Conservation (phyloP, 2,329 filamentous ascomycete species). For the Rutstroemia sp. region DNA sequence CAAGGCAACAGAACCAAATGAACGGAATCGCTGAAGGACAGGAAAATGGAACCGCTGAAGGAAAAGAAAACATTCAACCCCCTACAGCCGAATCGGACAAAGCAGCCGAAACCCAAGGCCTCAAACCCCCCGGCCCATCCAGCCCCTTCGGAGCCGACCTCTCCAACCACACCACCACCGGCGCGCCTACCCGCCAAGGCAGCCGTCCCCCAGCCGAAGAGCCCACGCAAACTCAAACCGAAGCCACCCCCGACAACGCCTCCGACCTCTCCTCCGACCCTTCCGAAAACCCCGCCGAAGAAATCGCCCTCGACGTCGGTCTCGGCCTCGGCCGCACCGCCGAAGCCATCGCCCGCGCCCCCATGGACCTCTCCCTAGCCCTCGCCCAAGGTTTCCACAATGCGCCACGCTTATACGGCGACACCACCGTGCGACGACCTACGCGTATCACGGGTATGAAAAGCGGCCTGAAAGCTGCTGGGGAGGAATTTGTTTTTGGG, state of each 20-base stretch:
- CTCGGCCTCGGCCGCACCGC: conserved; percentile 24
- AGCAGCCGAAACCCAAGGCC: not conserved
- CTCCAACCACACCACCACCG: conserved; percentile 4
- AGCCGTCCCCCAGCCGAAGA: not conserved
- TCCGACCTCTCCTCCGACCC: conserved; percentile 21
- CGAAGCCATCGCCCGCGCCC: conserved; percentile 34
- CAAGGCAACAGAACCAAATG: not conserved
- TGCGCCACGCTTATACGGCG: conserved; percentile 61
- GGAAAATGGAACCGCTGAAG: not conserved
- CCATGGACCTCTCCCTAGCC: conserved; percentile 47
- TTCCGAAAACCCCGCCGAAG: conserved; percentile 17
- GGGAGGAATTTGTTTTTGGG: conserved; percentile 54
- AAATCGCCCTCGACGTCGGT: conserved; percentile 23
- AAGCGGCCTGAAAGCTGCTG: conserved; percentile 45
- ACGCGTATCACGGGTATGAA: conserved; percentile 56
- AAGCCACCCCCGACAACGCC: not conserved
- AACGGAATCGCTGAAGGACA: not conserved
- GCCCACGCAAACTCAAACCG: not conserved
- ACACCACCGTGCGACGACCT: conserved; percentile 57
- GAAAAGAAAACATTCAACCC: not conserved
- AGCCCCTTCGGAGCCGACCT: not conserved
- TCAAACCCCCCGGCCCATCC: not conserved
- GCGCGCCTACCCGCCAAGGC: conserved; percentile 13
- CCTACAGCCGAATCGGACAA: not conserved
- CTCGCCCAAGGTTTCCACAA: conserved; percentile 66